Conservation (phyloP, 2,329 filamentous ascomycete species). For the Penicillium sp. region DNA sequence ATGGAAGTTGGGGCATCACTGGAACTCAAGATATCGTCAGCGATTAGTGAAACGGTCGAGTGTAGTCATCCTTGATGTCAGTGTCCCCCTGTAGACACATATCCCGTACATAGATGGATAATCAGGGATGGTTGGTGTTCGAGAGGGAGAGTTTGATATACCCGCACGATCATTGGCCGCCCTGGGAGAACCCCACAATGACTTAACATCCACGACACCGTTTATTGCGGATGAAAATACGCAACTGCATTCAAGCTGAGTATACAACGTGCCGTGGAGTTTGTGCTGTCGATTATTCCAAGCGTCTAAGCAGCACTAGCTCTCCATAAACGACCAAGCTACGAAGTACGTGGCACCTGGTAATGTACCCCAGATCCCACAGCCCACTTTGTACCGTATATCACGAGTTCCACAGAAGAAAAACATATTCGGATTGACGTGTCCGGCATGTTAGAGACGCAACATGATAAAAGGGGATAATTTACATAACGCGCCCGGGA, state of each 20-base stretch:
- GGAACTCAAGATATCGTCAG: neutral
- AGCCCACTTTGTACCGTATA: conserved; percentile 2
- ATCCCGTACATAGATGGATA: neutral
- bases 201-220: neutral
- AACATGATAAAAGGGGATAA: conserved; percentile 26
- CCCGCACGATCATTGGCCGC: conserved; percentile 25
- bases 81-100: neutral
- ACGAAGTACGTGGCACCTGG: neutral
- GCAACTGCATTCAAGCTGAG: neutral
- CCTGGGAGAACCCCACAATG: conserved; percentile 4
- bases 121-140: neutral
- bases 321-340: neutral
- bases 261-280: neutral
- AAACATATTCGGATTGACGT: conserved; percentile 16
- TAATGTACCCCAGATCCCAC: neutral
- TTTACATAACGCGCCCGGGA: conserved; percentile 28
- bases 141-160: conserved; percentile 26
- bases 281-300: neutral
- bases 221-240: neutral
- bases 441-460: conserved; percentile 22
- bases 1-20: neutral
- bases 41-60: neutral
- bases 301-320: neutral
- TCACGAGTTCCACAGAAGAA: conserved; percentile 14
- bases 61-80: neutral